Evolutionary conservation across 352 stramenopile species (phyloP), one percentile per base, ranked within the genome.

Genomic region (Globisporangium cylindrosporum): DNA sequence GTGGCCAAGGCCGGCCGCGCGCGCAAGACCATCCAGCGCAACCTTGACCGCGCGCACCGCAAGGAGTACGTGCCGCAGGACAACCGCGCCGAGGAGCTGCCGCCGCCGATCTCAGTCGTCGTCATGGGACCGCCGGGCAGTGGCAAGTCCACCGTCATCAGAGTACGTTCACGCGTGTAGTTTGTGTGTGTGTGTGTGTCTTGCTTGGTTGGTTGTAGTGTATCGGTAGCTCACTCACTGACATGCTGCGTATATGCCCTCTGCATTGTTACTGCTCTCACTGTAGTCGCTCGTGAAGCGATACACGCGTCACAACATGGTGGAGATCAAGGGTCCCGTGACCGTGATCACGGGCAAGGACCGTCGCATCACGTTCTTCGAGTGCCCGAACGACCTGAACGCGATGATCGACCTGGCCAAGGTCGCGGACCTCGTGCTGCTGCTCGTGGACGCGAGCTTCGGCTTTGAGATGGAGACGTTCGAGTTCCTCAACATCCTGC

Each of bases 391-490:
- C 75, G 95, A 97, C 68, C 71, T 97, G 25, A 96, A 96, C 67
- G 88, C 88, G 18, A 96, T 96, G 89, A 88, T 97, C 55, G 97
- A 99, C 82, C 81, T 99, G 70, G 97, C 97, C 69, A 99, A 99
- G 79, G 94, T 99, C 57, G 97, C 98, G 0, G 98, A 99, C 74
- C 81, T 99, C 5, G 98, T 99, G 22, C 75, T 99, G 46, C 77
- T 99, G 18, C 93, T 99, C 34, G 97, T 99, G 43, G 98, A 99
- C 88, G 98, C 97, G n/a, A 99, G 97, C 72, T 99, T 99, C 73
- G 98, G 98, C 9, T 99, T 99, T 75, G 98, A 99, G 75, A 99
- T 99, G 98, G 97, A 99, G 80, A 99, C 98, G 15, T 99, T 99
- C 67, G 98, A 99, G 85, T 99, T 99, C 74, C 88, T 99, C 9